Evolutionary conservation across 2,329 filamentous ascomycete species (phyloP).

Genomic region (Emmonsia crescens): DNA sequence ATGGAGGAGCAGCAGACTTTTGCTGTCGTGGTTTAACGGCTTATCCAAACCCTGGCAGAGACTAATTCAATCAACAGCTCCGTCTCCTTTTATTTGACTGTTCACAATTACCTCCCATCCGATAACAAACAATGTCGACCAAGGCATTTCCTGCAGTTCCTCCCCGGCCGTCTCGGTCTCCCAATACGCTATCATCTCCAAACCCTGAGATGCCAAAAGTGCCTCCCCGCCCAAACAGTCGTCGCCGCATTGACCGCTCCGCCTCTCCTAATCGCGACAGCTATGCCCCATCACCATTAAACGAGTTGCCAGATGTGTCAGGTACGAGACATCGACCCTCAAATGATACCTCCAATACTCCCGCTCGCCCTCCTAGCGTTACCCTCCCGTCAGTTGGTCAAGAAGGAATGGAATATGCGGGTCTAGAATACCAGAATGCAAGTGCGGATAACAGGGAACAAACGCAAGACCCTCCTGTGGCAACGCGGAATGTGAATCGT

Average conservation of each 20-base stretch:
- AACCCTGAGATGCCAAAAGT: slow-evolving; percentile 54
- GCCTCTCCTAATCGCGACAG: slow-evolving; percentile 65
- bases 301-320: slow-evolving; percentile 48
- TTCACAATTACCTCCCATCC: slow-evolving; percentile 30
- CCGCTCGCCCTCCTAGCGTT: slow-evolving; percentile 60
- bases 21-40: neutral
- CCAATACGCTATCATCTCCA: slow-evolving; percentile 26
- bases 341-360: slow-evolving; percentile 19
- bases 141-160: slow-evolving; percentile 46
- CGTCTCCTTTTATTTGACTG: slow-evolving; percentile 5
- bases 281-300: slow-evolving; percentile 77
- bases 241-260: slow-evolving; percentile 59
- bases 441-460: slow-evolving; percentile 31
- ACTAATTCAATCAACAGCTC: slow-evolving; percentile 6
- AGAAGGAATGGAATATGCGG: slow-evolving; percentile 81
- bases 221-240: slow-evolving; percentile 62
- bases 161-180: slow-evolving; percentile 49
- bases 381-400: slow-evolving; percentile 76
- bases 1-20: neutral
- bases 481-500: slow-evolving; percentile 66
- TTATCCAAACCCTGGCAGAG: slow-evolving; percentile 1
- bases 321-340: slow-evolving; percentile 23
- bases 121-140: neutral
- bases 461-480: slow-evolving; percentile 47
- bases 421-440: slow-evolving; percentile 38